Conservation (phyloP, 371 early-diverging fungal genomes). For the Mucor racemosus region DNA sequence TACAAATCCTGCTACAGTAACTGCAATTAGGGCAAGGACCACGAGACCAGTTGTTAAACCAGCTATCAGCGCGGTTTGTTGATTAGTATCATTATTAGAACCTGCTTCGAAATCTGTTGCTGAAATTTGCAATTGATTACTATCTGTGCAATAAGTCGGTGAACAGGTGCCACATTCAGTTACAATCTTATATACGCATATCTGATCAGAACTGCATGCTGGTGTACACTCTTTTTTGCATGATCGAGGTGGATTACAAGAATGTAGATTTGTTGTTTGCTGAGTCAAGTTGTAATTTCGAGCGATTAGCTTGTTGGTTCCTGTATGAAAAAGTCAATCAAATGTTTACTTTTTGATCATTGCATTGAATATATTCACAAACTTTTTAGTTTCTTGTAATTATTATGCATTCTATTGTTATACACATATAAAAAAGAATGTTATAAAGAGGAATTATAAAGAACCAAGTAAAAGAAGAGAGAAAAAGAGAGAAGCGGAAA, state of each 20-base stretch:
- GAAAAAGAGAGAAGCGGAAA: neutral
- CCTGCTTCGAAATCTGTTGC: slow-evolving; percentile 5
- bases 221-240: slow-evolving; percentile 6
- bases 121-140: slow-evolving; percentile 2
- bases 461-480: neutral
- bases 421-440: neutral
- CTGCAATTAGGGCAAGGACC: slow-evolving; percentile 27
- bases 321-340: neutral
- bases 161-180: slow-evolving; percentile 17
- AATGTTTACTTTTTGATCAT: neutral
- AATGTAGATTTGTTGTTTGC: neutral
- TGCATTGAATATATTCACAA: neutral
- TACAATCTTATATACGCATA: slow-evolving; percentile 1
- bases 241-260: slow-evolving; percentile 3
- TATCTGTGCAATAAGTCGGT: slow-evolving; percentile 2
- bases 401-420: neutral
- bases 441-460: neutral
- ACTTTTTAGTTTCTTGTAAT: neutral
- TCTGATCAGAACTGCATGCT: neutral
- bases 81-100: neutral
- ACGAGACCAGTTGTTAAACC: slow-evolving; percentile 42
- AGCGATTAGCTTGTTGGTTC: neutral
- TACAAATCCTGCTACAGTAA: slow-evolving; percentile 37
- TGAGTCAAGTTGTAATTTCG: neutral
- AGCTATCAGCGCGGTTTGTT: slow-evolving; percentile 34